A percentile compares a stretch with the other conserved stretches of the same genome.
Evolutionary conservation across 257 asterid genomes (phyloP).

Genomic region (Sherardia arvensis): DNA sequence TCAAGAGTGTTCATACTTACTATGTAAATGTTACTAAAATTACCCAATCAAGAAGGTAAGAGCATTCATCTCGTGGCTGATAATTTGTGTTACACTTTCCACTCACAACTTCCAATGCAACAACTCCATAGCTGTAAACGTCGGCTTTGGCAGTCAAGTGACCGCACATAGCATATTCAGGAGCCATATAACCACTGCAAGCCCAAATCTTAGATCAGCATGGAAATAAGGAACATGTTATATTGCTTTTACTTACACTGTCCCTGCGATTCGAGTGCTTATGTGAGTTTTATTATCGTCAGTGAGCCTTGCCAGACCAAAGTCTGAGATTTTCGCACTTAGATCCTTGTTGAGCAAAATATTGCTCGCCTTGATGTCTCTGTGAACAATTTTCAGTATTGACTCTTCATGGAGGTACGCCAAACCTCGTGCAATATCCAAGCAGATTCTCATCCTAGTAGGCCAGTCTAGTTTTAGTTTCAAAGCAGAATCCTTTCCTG

Average conservation of each 20-base stretch:
- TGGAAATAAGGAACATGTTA: not conserved
- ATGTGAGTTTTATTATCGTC: slow-evolving; percentile 75
- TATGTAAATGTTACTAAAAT: not conserved
- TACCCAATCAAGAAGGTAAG: slow-evolving; percentile 91
- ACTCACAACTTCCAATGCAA: slow-evolving; percentile 72
- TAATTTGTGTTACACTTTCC: slow-evolving; percentile 88
- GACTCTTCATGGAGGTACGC: slow-evolving; percentile 90
- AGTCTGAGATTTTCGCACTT: slow-evolving; percentile 79
- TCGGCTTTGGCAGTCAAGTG: slow-evolving; percentile 78
- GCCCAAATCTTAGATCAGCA: not conserved
- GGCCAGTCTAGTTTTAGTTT: slow-evolving; percentile 70
- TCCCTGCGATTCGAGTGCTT: slow-evolving; percentile 89
- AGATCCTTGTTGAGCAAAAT: slow-evolving; percentile 72
- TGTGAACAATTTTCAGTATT: slow-evolving; percentile 67
- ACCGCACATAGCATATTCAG: slow-evolving; percentile 91
- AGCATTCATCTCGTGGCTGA: slow-evolving; percentile 64
- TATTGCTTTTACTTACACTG: slow-evolving; percentile 50
- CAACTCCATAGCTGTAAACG: slow-evolving; percentile 95
- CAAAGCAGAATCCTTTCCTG: slow-evolving; percentile 39
- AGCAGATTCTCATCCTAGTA: slow-evolving; percentile 58
- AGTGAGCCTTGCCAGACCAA: slow-evolving; percentile 77
- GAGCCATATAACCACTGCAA: slow-evolving; percentile 94
- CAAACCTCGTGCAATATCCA: slow-evolving; percentile 75
- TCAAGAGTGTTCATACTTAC: not conserved
- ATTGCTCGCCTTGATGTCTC: slow-evolving; percentile 86